Evolutionary conservation across 768 basidiomycete species (phyloP).

Genomic region (Dioszegia aurantiaca): DNA sequence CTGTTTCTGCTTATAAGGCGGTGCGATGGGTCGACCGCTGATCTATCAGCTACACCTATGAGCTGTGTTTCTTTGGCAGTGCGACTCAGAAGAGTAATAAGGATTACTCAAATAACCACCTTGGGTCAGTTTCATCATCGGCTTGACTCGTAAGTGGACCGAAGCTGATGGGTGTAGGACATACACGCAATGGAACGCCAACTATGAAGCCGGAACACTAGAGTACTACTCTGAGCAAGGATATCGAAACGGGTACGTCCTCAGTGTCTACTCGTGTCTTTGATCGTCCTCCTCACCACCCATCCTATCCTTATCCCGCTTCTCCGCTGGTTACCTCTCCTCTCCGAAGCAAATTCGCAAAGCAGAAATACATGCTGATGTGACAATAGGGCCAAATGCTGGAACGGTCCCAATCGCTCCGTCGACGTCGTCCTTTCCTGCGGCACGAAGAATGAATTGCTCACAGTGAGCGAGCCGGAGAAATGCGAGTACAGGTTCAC

Average conservation of each 20-base stretch:
- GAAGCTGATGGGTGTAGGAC: slow-evolving; percentile 27
- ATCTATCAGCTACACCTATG: slow-evolving; percentile 76
- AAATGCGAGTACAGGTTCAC: slow-evolving; percentile 93
- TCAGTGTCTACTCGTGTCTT: too few species aligned
- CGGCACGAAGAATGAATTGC: slow-evolving; percentile 76
- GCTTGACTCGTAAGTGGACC: neutral
- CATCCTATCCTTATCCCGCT: neutral
- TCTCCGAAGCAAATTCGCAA: too few species aligned
- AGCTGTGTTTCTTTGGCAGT: slow-evolving; percentile 84
- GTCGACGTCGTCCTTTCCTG: slow-evolving; percentile 74
- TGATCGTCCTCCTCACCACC: too few species aligned
- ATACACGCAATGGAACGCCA: slow-evolving; percentile 77
- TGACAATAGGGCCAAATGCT: slow-evolving; percentile 66
- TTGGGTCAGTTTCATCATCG: slow-evolving; percentile 64
- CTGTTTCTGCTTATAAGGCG: neutral
- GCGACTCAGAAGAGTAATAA: slow-evolving; percentile 83
- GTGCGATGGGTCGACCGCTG: slow-evolving; percentile 4
- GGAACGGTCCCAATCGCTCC: slow-evolving; percentile 75
- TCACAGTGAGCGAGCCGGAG: slow-evolving; percentile 80
- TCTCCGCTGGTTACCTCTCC: too few species aligned
- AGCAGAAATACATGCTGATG: too few species aligned
- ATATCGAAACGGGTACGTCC: slow-evolving; percentile 60
- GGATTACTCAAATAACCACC: slow-evolving; percentile 69
- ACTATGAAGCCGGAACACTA: slow-evolving; percentile 58
- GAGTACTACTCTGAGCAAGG: slow-evolving; percentile 77